Evolutionary conservation across 441 rosid genomes (phyloP).

Genomic region (Erodium texanum): DNA sequence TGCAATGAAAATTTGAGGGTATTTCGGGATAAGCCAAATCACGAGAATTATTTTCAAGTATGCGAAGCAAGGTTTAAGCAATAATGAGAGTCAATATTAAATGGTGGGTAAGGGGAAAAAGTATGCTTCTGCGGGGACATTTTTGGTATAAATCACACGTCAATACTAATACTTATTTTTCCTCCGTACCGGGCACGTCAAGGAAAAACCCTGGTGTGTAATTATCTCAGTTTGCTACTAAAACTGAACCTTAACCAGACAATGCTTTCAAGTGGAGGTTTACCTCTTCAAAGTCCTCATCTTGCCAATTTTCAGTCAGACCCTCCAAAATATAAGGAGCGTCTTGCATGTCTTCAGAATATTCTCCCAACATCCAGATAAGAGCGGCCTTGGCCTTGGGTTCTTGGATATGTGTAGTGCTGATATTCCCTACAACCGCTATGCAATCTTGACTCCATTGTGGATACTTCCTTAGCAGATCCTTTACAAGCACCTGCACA

Average conservation of each 20-base stretch:
- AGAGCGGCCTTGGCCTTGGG: constrained; percentile 96
- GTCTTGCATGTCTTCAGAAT: constrained; percentile 93
- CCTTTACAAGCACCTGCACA: constrained; percentile 87
- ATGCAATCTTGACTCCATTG: constrained; percentile 99
- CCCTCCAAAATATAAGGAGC: constrained; percentile 88
- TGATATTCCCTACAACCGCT: constrained; percentile 96
- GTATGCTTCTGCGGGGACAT: neutral
- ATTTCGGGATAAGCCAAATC: no score
- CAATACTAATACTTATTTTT: no score
- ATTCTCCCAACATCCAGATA: constrained; percentile 98
- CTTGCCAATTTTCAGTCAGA: constrained; percentile 82
- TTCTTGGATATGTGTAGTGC: constrained; percentile 79
- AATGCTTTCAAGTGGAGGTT: constrained; percentile 10
- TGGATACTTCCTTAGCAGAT: constrained; percentile 90
- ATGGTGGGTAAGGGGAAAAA: no score
- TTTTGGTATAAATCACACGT: neutral
- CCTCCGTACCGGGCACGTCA: no score
- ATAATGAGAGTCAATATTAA: no score
- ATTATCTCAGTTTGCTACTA: neutral
- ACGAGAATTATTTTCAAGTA: no score
- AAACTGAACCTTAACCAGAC: neutral
- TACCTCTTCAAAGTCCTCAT: constrained; percentile 80
- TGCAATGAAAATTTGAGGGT: no score
- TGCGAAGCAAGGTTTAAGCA: no score
- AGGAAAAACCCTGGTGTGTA: neutral